Conservation (phyloP, 257 asterid genomes). For the Forsythia viridissima region DNA sequence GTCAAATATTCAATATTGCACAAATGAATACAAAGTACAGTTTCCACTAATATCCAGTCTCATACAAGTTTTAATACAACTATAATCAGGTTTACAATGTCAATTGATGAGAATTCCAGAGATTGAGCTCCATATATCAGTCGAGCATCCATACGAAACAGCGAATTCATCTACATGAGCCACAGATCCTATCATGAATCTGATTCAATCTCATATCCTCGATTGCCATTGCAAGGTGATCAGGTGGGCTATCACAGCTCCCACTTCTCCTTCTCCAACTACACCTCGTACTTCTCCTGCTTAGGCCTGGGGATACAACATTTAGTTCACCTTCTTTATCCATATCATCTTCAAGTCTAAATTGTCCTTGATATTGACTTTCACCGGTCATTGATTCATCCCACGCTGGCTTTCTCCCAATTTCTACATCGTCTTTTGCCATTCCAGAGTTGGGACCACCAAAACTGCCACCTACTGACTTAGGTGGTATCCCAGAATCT, state of each 20-base stretch:
- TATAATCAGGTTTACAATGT: too few relatives aligned
- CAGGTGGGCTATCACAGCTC: constrained; percentile 32
- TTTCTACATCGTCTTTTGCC: constrained; percentile 22
- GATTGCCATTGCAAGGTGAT: constrained; percentile 19
- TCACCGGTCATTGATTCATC: constrained; percentile 23
- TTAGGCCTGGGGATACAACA: constrained; percentile 24
- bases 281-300: constrained; percentile 21
- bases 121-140: too few relatives aligned
- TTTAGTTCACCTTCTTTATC: constrained; percentile 28
- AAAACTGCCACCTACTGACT: constrained; percentile 33
- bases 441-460: constrained; percentile 28
- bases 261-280: constrained; percentile 42
- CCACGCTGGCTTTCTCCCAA: constrained; percentile 43
- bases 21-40: too few relatives aligned
- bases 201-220: constrained; percentile 34
- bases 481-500: constrained; percentile 31
- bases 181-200: too few relatives aligned
- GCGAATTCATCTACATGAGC: too few relatives aligned
- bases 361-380: constrained; percentile 4
- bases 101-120: too few relatives aligned
- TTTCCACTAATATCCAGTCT: too few relatives aligned
- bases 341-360: neutral
- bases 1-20: too few relatives aligned
- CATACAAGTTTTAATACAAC: too few relatives aligned
- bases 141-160: too few relatives aligned